phyloP scores from a whole-genome alignment of 495 filamentous ascomycete species.

The Elasticomyces elasticus region DNA sequence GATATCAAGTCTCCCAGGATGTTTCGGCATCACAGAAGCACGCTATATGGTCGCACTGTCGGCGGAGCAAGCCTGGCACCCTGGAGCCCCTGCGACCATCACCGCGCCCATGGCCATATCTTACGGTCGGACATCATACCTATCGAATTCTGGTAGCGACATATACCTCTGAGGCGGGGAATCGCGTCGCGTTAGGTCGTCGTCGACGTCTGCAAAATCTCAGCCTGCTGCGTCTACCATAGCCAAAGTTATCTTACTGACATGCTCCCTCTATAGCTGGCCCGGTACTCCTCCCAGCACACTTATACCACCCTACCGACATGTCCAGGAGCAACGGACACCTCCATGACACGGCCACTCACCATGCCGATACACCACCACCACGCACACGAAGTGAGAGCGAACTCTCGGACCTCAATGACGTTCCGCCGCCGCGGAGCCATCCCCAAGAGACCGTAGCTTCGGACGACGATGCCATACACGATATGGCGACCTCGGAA shows the following conservation, averaged over 20 bases:
- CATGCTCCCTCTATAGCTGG: conserved; percentile 27
- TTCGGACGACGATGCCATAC: conserved; percentile 29
- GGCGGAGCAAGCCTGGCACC: conserved; percentile 6
- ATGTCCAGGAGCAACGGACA: conserved; percentile 38
- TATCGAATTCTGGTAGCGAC: background rate
- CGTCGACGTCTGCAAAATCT: conserved; percentile 10
- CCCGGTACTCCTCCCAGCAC: conserved; percentile 32
- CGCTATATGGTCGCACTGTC: background rate
- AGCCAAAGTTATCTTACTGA: conserved; percentile 26
- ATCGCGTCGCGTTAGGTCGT: conserved; percentile 25
- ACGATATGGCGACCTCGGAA: conserved; percentile 27
- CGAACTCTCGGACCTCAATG: conserved; percentile 32
- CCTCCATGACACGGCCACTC: conserved; percentile 33
- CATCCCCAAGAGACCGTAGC: conserved; percentile 18
- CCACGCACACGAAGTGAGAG: conserved; percentile 42
- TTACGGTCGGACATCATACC: conserved; percentile 10
- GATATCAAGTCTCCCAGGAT: background rate
- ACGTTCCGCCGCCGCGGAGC: conserved; percentile 17
- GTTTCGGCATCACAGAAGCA: conserved; percentile 1
- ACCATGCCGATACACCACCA: conserved; percentile 32
- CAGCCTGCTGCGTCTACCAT: conserved; percentile 14
- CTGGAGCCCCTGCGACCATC: conserved; percentile 1
- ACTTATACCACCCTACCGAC: conserved; percentile 28
- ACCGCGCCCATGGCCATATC: conserved; percentile 7
- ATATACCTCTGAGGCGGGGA: conserved; percentile 10